Conservation (phyloP, 1,284 basidiomycete genomes). For the Xanthoconium separans region DNA sequence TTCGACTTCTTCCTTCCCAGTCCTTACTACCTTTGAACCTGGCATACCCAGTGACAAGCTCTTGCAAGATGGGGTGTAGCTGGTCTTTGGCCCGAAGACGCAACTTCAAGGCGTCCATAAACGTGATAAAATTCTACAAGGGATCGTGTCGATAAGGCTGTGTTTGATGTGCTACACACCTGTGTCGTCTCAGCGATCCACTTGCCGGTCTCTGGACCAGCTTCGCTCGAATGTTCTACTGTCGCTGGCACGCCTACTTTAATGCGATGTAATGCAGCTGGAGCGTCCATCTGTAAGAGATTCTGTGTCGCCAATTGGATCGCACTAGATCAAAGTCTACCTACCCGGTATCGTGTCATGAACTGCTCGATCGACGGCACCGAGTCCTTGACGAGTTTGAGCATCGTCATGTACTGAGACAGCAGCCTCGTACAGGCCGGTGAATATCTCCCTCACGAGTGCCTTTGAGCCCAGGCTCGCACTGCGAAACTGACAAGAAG, state of each 20-base stretch:
- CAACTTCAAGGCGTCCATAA: slow-evolving; percentile 97
- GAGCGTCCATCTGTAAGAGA: slow-evolving; percentile 83
- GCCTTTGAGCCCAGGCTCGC: slow-evolving; percentile 4
- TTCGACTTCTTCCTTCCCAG: slow-evolving; percentile 91
- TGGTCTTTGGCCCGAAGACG: slow-evolving; percentile 95
- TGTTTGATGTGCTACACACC: slow-evolving; percentile 41
- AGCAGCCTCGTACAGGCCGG: slow-evolving; percentile 91
- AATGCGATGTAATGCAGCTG: slow-evolving; percentile 88
- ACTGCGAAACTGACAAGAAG: neutral
- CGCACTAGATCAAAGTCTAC: slow-evolving; percentile 21
- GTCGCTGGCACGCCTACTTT: slow-evolving; percentile 95
- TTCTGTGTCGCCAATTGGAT: neutral
- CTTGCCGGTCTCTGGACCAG: slow-evolving; percentile 86
- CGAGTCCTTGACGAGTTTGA: slow-evolving; percentile 87
- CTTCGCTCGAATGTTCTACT: slow-evolving; percentile 87
- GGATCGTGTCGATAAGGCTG: neutral
- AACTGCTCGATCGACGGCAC: slow-evolving; percentile 85
- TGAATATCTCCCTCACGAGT: slow-evolving; percentile 75
- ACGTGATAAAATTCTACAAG: slow-evolving; percentile 89
- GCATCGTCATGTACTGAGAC: slow-evolving; percentile 96
- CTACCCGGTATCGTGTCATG: slow-evolving; percentile 86
- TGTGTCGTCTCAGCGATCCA: slow-evolving; percentile 99
- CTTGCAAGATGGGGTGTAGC: slow-evolving; percentile 91
- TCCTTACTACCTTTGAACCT: slow-evolving; percentile 91
- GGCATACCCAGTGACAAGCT: slow-evolving; percentile 90